A percentile compares a stretch with the other conserved stretches of the same genome.
Conservation (phyloP, 495 filamentous ascomycete genomes). For the Penicillium argentinense region DNA sequence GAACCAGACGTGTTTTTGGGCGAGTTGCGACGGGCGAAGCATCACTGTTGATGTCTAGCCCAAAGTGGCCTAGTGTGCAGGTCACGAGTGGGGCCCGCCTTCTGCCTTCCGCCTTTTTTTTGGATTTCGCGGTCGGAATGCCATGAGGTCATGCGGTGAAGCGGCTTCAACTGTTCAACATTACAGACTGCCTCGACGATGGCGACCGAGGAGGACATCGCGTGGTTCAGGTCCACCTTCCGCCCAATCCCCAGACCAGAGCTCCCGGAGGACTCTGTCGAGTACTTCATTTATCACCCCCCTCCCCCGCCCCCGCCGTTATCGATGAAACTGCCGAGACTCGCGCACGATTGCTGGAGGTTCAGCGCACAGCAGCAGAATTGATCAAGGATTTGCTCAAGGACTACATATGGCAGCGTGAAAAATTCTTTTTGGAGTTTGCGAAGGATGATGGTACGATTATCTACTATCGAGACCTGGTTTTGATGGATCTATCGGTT, state of each 20-base stretch:
- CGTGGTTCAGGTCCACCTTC: constrained; percentile 52
- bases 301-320: constrained; percentile 43
- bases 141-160: constrained; percentile 40
- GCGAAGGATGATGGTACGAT: constrained; percentile 58
- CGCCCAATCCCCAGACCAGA: constrained; percentile 62
- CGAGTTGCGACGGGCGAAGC: constrained; percentile 20
- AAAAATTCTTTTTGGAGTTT: constrained; percentile 65
- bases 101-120: constrained; percentile 34
- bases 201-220: constrained; percentile 48
- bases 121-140: constrained; percentile 18
- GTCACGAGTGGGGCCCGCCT: constrained; percentile 23
- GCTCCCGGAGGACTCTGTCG: constrained; percentile 82
- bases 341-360: constrained; percentile 61
- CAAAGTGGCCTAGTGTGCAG: constrained; percentile 28
- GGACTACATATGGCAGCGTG: constrained; percentile 95
- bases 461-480: constrained; percentile 2
- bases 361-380: constrained; percentile 65
- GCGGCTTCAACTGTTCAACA: constrained; percentile 14
- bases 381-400: constrained; percentile 63
- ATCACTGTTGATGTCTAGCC: constrained; percentile 48
- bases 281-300: constrained; percentile 75
- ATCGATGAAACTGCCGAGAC: constrained; percentile 52
- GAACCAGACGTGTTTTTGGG: constrained; percentile 40
- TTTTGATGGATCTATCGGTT: neutral
- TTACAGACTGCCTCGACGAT: constrained; percentile 23